Evolutionary conservation across 441 rosid species (phyloP), one percentile per base, ranked within the genome.

Genomic region (Brassica balearica): DNA sequence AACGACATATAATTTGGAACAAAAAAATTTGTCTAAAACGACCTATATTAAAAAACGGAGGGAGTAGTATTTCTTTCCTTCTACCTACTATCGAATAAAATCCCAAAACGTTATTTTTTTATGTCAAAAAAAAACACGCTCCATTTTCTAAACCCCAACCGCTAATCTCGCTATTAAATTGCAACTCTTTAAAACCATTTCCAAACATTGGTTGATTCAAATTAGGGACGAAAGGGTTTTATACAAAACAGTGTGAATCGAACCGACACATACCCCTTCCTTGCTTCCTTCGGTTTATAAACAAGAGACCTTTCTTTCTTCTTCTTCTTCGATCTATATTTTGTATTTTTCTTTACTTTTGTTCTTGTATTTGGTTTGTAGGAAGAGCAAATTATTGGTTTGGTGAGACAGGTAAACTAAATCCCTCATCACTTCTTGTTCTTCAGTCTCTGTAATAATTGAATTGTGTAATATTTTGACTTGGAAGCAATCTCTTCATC

Each of bases 401-500:
- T 32, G 69, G 75, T 34, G 55, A 36, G 56, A 62, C 69, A 48
- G 75, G 80, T 77, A 64, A 55, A 2, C 79, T 25, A 58, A 68
- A 12, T 27, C 48, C 68, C 71, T 53, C 1, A 32, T 1, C 67
- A 55, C 32, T 41, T 36, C 27, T 25, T 41, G 3, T 36, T 68
- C 73, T 74, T 43, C 43, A 10, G 17, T 61, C 34, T 61, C 65
- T 12, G 65, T 61, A 6, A 2, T 25, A 11, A 51, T 69, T 0
- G 14, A 5, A 34, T 63, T 8, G 12, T 53, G 0, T 15, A 10
- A 3, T 25, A 6, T 6, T 17, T 56, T 65, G 56, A 53, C 71
- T 71, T 64, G 23, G 3, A 77, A 77, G 76, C 62, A 71, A 71
- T 77, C 72, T 72, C 68, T 65, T 56, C 2, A 12, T 58, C 36